These are phyloP conservation scores for Boletus huronensis DNA, from an alignment of 768 basidiomycete species.

Conservation along the genomic window DNA sequence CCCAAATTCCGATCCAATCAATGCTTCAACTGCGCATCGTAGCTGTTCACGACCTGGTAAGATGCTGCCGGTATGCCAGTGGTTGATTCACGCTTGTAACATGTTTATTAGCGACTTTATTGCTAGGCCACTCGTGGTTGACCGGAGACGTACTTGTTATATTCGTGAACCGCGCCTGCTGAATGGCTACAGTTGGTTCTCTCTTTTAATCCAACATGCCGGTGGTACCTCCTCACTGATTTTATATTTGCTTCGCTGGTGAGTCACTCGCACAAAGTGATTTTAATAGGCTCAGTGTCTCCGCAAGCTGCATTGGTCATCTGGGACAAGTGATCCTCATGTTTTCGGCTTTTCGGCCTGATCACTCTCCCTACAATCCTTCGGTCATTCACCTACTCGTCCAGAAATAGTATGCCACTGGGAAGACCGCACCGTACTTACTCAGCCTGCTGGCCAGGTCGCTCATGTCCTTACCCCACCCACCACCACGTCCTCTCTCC, in stretches of 20 bases:
- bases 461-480: background rate
- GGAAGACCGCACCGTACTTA: background rate
- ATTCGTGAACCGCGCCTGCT: background rate
- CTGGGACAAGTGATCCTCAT: background rate
- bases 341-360: slow-evolving; percentile 8
- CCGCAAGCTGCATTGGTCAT: too few relatives aligned
- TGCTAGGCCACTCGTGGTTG: background rate
- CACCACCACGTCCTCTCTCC: background rate
- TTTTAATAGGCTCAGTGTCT: background rate
- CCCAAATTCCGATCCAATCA: background rate
- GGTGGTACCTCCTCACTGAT: background rate
- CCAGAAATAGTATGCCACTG: slow-evolving; percentile 13
- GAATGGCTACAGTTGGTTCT: background rate
- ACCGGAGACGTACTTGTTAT: background rate
- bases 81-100: background rate
- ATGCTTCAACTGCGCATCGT: background rate
- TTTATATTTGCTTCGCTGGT: background rate
- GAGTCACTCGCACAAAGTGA: background rate
- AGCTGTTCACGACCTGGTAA: background rate
- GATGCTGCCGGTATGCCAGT: background rate
- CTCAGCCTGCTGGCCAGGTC: background rate
- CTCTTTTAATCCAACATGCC: background rate
- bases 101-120: background rate
- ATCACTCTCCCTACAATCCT: background rate
- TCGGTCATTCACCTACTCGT: background rate